Conservation (phyloP, 768 basidiomycete species). For the Mycena amicta region DNA sequence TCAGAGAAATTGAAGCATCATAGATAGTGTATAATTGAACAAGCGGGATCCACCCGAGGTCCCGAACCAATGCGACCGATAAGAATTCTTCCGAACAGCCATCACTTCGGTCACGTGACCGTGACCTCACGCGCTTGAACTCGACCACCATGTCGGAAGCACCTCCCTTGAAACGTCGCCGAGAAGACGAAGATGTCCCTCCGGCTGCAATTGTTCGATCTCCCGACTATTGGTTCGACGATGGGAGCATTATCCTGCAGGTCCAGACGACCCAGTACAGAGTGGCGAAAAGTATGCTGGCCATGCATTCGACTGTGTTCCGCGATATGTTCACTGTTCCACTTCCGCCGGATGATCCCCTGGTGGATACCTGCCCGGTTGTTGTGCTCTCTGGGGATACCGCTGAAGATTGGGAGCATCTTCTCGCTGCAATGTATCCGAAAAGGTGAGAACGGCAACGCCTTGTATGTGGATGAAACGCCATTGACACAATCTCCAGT, state of each 20-base stretch:
- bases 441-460: not conserved
- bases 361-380: slow-evolving; percentile 22
- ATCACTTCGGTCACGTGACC: no score
- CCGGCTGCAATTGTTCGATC: slow-evolving; percentile 8
- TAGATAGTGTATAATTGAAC: no score
- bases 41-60: no score
- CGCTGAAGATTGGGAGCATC: not conserved
- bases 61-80: no score
- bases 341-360: slow-evolving; percentile 7
- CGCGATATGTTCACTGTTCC: slow-evolving; percentile 19
- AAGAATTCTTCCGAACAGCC: no score
- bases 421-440: slow-evolving; percentile 1
- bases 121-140: not conserved
- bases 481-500: not conserved
- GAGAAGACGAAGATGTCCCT: no score
- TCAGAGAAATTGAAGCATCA: no score
- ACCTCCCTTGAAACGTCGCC: not conserved
- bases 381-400: slow-evolving; percentile 27
- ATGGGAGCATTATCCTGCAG: slow-evolving; percentile 13
- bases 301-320: slow-evolving; percentile 20
- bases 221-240: slow-evolving; percentile 6
- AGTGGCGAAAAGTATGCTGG: slow-evolving; percentile 7
- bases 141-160: not conserved
- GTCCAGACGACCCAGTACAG: slow-evolving; percentile 4
- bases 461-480: not conserved